A percentile compares a stretch with the other conserved stretches of the same genome.
These are phyloP conservation scores for Plasmodium gallinaceum DNA, from an alignment of 169 alveolate species.

Conservation along the genomic window DNA sequence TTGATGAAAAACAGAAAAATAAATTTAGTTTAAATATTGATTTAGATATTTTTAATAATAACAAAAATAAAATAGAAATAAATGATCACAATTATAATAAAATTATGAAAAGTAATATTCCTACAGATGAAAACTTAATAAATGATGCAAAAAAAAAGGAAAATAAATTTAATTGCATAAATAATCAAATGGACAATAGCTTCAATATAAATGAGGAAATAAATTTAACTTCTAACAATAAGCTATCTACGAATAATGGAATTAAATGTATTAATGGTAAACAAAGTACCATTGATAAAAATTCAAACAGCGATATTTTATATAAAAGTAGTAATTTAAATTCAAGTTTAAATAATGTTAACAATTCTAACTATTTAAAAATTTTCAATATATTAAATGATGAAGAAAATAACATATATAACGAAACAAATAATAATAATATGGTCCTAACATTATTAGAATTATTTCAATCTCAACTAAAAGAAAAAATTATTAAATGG, in stretches of 20 bases:
- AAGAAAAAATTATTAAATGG: constrained; percentile 52
- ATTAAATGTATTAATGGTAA: not conserved
- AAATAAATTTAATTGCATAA: not conserved
- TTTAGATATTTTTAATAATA: constrained; percentile 24
- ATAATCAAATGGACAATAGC: not conserved
- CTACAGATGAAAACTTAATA: not conserved
- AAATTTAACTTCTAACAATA: not conserved
- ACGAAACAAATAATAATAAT: constrained; percentile 15
- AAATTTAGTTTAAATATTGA: constrained; percentile 16
- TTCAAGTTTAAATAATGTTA: not conserved
- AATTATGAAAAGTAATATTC: not conserved
- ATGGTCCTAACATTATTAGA: constrained; percentile 5
- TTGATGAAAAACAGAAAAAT: not conserved
- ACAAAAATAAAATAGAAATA: not conserved
- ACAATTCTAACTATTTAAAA: not conserved
- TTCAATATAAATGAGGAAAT: not conserved
- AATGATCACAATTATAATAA: not conserved
- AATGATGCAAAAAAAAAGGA: not conserved
- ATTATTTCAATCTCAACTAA: constrained; percentile 24
- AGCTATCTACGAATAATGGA: no score
- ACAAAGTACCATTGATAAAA: not conserved
- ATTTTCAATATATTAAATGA: constrained; percentile 13
- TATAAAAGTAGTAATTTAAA: not conserved
- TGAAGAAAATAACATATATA: constrained; percentile 26
- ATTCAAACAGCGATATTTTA: not conserved